Evolutionary conservation across 2,329 filamentous ascomycete genomes (phyloP).

Genomic region (Arachnomyces sp.): DNA sequence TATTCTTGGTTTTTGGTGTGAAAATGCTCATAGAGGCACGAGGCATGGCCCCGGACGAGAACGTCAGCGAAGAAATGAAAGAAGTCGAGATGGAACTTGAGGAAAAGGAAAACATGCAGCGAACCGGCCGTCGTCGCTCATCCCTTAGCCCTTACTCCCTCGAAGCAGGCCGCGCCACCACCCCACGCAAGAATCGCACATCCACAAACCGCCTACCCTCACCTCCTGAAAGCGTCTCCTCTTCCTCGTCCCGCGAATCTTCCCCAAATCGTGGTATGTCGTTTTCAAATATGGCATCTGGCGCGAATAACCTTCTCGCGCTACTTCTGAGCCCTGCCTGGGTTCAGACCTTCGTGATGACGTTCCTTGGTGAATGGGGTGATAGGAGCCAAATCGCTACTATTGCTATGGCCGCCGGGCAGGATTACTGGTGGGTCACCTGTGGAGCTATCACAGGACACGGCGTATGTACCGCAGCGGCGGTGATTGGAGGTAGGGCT

Average conservation of each 20-base stretch:
- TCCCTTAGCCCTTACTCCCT: constrained; percentile 68
- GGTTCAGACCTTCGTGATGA: constrained; percentile 99
- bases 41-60: constrained; percentile 80
- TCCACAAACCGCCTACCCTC: constrained; percentile 67
- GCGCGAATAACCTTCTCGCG: constrained; percentile 78
- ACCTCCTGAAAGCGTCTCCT: constrained; percentile 70
- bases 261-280: constrained; percentile 42
- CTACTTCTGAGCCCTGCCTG: constrained; percentile 88
- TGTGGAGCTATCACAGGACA: constrained; percentile 81
- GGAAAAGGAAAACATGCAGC: constrained; percentile 79
- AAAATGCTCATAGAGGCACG: constrained; percentile 80
- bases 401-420: constrained; percentile 95
- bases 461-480: constrained; percentile 79
- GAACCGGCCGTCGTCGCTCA: constrained; percentile 57
- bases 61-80: constrained; percentile 93
- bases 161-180: constrained; percentile 65
- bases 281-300: constrained; percentile 45
- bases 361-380: constrained; percentile 96
- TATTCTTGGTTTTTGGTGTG: constrained; percentile 85
- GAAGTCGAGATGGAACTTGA: constrained; percentile 92
- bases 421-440: constrained; percentile 99
- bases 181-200: constrained; percentile 59
- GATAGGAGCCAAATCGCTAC: constrained; percentile 97
- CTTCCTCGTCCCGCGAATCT: constrained; percentile 59
- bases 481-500: constrained; percentile 84